These are phyloP conservation scores for Arachis monticola DNA, from an alignment of 331 rosid species.

Conservation along the genomic window DNA sequence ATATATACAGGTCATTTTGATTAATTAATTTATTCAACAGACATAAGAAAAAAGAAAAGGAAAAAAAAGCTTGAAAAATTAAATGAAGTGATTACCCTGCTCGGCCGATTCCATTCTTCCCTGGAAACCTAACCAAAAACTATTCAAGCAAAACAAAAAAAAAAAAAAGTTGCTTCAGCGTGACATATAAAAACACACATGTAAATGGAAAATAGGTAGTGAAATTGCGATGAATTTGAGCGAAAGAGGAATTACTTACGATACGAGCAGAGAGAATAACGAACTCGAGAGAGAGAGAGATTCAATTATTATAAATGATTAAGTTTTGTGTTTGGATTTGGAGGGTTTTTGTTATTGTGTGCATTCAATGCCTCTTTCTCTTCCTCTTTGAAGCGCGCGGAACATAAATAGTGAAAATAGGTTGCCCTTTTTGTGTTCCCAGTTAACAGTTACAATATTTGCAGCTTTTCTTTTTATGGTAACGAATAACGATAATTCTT, in stretches of 20 bases:
- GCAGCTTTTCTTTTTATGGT: too few species aligned
- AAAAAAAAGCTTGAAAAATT: background rate
- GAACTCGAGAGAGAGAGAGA: background rate
- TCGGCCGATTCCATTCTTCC: conserved; percentile 23
- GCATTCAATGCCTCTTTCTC: too few species aligned
- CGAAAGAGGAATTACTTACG: background rate
- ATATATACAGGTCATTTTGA: too few species aligned
- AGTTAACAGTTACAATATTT: too few species aligned
- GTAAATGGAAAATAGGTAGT: background rate
- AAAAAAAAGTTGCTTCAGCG: background rate
- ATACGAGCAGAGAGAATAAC: background rate
- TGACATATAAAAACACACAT: background rate
- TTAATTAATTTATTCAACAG: too few species aligned
- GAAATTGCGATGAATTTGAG: background rate
- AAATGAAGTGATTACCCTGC: conserved; percentile 35
- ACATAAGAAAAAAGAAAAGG: background rate
- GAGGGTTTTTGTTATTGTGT: too few species aligned
- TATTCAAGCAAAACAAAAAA: background rate
- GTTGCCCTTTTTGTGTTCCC: too few species aligned
- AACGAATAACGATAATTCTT: too few species aligned
- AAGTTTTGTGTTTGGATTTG: too few species aligned
- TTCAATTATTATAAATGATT: too few species aligned
- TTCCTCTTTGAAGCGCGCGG: too few species aligned
- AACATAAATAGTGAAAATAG: too few species aligned
- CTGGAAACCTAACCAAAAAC: conserved; percentile 13